A percentile compares a stretch with the other conserved stretches of the same genome.
Evolutionary conservation across 495 filamentous ascomycete genomes (phyloP).

Genomic region (Acidiella bohemica): DNA sequence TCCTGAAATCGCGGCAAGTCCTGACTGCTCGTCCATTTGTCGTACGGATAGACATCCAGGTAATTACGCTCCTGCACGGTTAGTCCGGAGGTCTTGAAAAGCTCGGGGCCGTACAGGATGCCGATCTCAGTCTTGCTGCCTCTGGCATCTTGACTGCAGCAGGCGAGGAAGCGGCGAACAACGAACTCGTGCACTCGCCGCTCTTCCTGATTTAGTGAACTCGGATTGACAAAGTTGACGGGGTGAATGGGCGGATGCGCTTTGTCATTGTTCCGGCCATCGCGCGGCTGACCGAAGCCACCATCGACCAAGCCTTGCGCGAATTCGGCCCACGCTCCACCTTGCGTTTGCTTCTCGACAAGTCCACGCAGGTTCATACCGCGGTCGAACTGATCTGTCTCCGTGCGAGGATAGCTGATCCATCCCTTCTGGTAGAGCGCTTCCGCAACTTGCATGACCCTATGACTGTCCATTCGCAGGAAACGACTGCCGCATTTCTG

Average conservation of each 20-base stretch:
- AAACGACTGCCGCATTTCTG: slow-evolving; percentile 89
- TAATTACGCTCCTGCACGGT: slow-evolving; percentile 85
- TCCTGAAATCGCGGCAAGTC: slow-evolving; percentile 63
- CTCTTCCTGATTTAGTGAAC: slow-evolving; percentile 49
- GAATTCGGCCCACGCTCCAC: slow-evolving; percentile 65
- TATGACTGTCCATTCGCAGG: slow-evolving; percentile 69
- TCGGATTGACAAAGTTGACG: slow-evolving; percentile 57
- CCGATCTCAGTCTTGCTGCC: slow-evolving; percentile 74
- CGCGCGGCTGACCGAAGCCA: slow-evolving; percentile 65
- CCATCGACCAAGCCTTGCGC: slow-evolving; percentile 56
- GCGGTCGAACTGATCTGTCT: slow-evolving; percentile 90
- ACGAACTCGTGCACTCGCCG: slow-evolving; percentile 85
- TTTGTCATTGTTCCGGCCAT: slow-evolving; percentile 81
- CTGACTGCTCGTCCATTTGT: slow-evolving; percentile 82
- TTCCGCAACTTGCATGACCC: slow-evolving; percentile 83
- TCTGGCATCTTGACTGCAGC: slow-evolving; percentile 87
- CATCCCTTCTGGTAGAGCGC: slow-evolving; percentile 85
- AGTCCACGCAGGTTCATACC: slow-evolving; percentile 73
- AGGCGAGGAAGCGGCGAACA: slow-evolving; percentile 85
- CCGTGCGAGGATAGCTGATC: slow-evolving; percentile 93
- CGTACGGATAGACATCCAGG: slow-evolving; percentile 89
- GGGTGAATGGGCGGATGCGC: slow-evolving; percentile 97
- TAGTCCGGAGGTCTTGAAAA: slow-evolving; percentile 66
- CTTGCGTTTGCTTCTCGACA: slow-evolving; percentile 69
- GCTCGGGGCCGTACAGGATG: slow-evolving; percentile 70